Evolutionary conservation across 164 flowering plant genomes (phyloP).

Genomic region (Nelumbo lutea): DNA sequence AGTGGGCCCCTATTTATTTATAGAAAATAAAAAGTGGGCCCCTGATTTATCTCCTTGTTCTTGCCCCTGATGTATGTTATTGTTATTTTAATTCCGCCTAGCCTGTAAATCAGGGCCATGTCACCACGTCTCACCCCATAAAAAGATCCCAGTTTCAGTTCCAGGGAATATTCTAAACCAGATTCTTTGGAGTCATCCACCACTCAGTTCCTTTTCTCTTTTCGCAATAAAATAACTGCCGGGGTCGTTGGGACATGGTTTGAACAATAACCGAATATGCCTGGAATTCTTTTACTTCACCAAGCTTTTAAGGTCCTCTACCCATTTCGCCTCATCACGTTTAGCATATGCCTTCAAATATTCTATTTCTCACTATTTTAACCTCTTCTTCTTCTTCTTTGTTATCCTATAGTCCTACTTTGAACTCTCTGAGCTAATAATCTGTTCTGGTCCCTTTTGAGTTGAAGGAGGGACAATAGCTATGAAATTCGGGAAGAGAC

Average conservation of each 20-base stretch:
- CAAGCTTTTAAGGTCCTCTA: conserved; percentile 17
- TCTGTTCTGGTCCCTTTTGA: background rate
- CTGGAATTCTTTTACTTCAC: conserved; percentile 24
- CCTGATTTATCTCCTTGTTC: no score
- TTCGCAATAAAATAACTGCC: no score
- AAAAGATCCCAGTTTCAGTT: no score
- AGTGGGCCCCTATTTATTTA: no score
- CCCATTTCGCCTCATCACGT: conserved; percentile 35
- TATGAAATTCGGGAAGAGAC: conserved; percentile 88
- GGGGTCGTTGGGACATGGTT: background rate
- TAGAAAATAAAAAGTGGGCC: no score
- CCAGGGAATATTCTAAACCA: background rate
- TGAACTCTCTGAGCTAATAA: background rate
- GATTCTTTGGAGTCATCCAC: conserved; percentile 1
- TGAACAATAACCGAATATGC: conserved; percentile 8
- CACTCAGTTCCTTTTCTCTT: background rate
- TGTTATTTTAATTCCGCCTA: no score
- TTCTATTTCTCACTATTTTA: conserved; percentile 26
- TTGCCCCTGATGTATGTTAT: no score
- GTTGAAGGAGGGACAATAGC: background rate
- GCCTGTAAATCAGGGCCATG: no score
- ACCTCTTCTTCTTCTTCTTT: background rate
- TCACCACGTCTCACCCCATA: no score
- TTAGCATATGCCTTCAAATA: conserved; percentile 68
- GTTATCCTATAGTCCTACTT: background rate